Evolutionary conservation across 495 filamentous ascomycete genomes (phyloP), one percentile per base, ranked within the genome.

Genomic region (Neurospora pannonica): DNA sequence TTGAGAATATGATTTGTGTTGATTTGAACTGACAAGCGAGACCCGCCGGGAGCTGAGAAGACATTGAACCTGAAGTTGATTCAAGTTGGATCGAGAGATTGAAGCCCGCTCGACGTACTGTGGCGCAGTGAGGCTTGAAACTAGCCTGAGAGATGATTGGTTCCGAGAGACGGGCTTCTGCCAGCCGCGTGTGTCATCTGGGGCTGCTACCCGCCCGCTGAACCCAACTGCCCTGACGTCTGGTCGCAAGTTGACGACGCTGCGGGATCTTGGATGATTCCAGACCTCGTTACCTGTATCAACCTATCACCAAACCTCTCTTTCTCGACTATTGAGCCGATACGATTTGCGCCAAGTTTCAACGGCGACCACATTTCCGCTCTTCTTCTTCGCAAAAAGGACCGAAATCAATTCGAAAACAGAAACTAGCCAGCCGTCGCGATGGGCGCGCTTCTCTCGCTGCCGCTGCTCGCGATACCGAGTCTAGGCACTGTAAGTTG

Each of bases 391-490:
- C 13, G 6, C 6, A 31, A 34, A 31, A 43, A 15, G 2, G 6
- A 8, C 2, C 28, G 6, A 62, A 19, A 9, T 19, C 15, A 24
- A 34, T 19, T 19, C 15, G 54, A 67, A 67, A 67, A 2, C 48
- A 28, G 28, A 67, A 67, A 19, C 28, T 36, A 19, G 28, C 60
- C 70, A 74, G 62, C 42, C 73, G 72, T 76, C 81, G 87, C 78
- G 74, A 97, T 99, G 96, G 96, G 96, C 77, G 96, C 94, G 72
- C 86, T 97, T 77, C 87, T 99, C 42, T 97, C 95, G 71, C 77
- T 99, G 17, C 96, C 97, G 74, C 84, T 99, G 73, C 83, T 99
- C 82, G 96, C 93, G 71, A 77, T 98, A 75, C 96, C 96, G 70
- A 92, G 93, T 83, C 83, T 94, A 73, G 89, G 94, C 79, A 94